These are phyloP conservation scores for Daldinia childiae DNA, from an alignment of 495 filamentous ascomycete genomes.

Conservation along the genomic window DNA sequence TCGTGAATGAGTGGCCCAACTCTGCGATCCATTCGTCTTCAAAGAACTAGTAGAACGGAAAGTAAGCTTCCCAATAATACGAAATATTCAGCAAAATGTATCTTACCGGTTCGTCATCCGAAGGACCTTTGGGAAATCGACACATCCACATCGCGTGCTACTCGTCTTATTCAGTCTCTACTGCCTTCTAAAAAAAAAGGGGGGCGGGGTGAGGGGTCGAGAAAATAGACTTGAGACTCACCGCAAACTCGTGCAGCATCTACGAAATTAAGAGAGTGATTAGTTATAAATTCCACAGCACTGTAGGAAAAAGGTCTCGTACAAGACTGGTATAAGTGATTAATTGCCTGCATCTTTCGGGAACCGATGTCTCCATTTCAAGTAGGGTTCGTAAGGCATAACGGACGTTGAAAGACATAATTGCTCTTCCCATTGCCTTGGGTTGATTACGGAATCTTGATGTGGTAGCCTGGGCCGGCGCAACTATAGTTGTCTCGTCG, in stretches of 20 bases:
- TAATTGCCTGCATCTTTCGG: neutral
- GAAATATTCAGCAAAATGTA: neutral
- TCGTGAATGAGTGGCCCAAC: neutral
- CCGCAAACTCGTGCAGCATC: slow-evolving; percentile 13
- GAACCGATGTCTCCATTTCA: neutral
- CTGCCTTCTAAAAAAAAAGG: neutral
- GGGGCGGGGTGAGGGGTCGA: no score
- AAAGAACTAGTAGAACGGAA: slow-evolving; percentile 8
- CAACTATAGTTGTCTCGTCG: neutral
- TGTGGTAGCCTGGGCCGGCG: neutral
- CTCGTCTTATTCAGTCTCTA: neutral
- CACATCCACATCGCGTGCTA: slow-evolving; percentile 9
- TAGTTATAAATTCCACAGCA: neutral
- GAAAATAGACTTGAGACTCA: neutral
- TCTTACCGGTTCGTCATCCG: slow-evolving; percentile 10
- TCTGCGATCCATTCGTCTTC: slow-evolving; percentile 8
- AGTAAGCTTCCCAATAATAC: neutral
- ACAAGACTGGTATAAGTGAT: neutral
- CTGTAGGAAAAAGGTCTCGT: neutral
- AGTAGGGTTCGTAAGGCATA: neutral
- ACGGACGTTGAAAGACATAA: neutral
- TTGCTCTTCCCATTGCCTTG: neutral
- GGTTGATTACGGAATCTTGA: neutral
- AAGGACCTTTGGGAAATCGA: no score
- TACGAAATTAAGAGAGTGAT: neutral